Conservation (phyloP, 2,329 filamentous ascomycete species). For the Aspergillaceae sp. region DNA sequence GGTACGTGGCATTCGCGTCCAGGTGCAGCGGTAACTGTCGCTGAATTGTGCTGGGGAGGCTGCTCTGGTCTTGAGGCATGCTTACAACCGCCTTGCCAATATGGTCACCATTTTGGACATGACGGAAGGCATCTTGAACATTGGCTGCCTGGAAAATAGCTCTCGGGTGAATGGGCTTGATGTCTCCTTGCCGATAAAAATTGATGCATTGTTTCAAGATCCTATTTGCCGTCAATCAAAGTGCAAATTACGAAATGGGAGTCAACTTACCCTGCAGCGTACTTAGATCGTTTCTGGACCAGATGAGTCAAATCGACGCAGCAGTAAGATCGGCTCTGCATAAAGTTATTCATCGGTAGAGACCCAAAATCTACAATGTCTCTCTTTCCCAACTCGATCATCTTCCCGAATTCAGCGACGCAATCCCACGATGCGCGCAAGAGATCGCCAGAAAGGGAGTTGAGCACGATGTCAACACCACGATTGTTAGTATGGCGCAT, state of each 20-base stretch:
- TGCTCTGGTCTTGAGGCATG: not conserved
- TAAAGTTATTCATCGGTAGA: constrained; percentile 2
- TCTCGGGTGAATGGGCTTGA: not conserved
- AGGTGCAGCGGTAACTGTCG: not conserved
- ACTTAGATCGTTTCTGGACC: not conserved
- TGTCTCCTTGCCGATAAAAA: not conserved
- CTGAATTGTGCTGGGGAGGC: not conserved
- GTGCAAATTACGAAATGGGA: no score
- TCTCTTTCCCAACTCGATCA: not conserved
- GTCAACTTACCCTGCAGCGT: not conserved
- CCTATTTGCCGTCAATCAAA: no score
- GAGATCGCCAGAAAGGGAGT: constrained; percentile 6
- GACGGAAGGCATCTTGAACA: not conserved
- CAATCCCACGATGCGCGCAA: not conserved
- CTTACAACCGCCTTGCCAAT: not conserved
- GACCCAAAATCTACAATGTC: not conserved
- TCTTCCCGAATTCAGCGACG: not conserved
- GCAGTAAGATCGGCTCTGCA: not conserved
- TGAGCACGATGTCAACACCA: constrained; percentile 8
- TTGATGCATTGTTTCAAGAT: not conserved
- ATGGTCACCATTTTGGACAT: not conserved
- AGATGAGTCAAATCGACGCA: not conserved
- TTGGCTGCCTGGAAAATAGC: not conserved
- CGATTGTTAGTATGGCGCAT: not conserved
- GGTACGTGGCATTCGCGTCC: not conserved